phyloP scores from a whole-genome alignment of 2,329 filamentous ascomycete genomes.

The Penicillium olsonii region DNA sequence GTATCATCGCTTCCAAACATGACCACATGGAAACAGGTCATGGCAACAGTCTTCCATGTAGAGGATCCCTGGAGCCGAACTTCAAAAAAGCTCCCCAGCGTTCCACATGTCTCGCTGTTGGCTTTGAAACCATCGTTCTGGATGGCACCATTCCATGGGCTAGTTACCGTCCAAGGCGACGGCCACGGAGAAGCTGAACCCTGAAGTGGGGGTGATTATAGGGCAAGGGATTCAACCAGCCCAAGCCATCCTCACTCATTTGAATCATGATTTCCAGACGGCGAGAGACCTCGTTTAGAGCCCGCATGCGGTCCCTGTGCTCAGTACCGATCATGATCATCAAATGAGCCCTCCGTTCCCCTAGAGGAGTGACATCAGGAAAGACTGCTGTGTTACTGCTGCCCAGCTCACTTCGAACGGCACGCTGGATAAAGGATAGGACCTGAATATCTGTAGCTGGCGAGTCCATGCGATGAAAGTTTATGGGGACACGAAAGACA shows the following conservation, averaged over 20 bases:
- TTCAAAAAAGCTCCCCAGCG: too few relatives aligned
- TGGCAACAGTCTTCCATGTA: too few relatives aligned
- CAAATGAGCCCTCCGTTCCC: too few relatives aligned
- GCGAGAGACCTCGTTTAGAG: background rate
- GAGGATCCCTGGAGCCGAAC: too few relatives aligned
- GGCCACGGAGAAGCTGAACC: background rate
- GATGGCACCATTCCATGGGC: too few relatives aligned
- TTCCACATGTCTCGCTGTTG: too few relatives aligned
- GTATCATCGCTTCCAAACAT: too few relatives aligned
- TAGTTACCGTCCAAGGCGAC: too few relatives aligned
- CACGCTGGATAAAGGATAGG: background rate
- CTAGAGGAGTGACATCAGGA: too few relatives aligned
- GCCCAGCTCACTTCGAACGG: background rate
- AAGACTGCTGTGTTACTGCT: too few relatives aligned
- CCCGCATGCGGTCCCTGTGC: background rate
- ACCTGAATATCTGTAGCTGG: background rate
- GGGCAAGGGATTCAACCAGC: conserved; percentile 9
- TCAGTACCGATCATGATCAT: background rate
- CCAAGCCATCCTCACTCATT: conserved; percentile 9
- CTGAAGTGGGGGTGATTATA: conserved; percentile 5
- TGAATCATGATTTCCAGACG: conserved; percentile 3
- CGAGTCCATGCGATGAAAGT: background rate
- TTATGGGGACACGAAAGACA: background rate
- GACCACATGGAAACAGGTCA: too few relatives aligned
- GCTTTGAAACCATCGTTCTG: too few relatives aligned